phyloP scores from a whole-genome alignment of 2,329 filamentous ascomycete genomes.

The Monilinia fructigena region DNA sequence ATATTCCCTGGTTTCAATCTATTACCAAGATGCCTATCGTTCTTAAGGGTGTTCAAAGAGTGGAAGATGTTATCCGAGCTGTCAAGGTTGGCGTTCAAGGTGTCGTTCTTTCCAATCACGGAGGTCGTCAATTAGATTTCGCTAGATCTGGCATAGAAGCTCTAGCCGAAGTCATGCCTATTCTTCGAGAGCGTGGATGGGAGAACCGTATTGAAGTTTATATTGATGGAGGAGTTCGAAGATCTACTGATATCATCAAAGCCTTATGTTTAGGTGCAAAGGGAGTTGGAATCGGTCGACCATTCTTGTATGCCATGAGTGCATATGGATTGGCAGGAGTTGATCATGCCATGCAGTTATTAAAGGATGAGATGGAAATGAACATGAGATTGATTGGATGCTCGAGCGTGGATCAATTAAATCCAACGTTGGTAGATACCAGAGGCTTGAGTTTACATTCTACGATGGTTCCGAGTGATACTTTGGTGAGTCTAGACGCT shows the following conservation, averaged over 20 bases:
- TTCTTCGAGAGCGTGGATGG: constrained; percentile 70
- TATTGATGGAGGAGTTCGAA: constrained; percentile 85
- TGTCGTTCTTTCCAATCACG: constrained; percentile 94
- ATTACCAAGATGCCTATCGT: constrained; percentile 95
- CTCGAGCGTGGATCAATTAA: constrained; percentile 70
- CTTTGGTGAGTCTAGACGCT: constrained; percentile 43
- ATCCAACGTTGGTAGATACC: constrained; percentile 76
- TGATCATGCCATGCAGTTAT: constrained; percentile 84
- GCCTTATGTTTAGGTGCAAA: constrained; percentile 88
- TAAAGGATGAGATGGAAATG: constrained; percentile 98
- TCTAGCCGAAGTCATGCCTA: constrained; percentile 88
- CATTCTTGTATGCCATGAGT: constrained; percentile 95
- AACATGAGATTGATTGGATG: constrained; percentile 94
- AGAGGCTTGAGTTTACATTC: constrained; percentile 64
- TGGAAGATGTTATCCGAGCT: constrained; percentile 91
- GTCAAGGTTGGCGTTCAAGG: constrained; percentile 79
- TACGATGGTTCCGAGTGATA: constrained; percentile 60
- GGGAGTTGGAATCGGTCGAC: constrained; percentile 89
- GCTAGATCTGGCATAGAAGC: constrained; percentile 87
- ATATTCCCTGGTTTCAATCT: constrained; percentile 87
- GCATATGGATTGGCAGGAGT: constrained; percentile 86
- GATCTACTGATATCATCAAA: constrained; percentile 93
- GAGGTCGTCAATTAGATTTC: constrained; percentile 90
- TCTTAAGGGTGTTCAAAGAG: constrained; percentile 92
- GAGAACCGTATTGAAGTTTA: constrained; percentile 81